Evolutionary conservation across 306 rosid species (phyloP).

Genomic region (Delonix regia): DNA sequence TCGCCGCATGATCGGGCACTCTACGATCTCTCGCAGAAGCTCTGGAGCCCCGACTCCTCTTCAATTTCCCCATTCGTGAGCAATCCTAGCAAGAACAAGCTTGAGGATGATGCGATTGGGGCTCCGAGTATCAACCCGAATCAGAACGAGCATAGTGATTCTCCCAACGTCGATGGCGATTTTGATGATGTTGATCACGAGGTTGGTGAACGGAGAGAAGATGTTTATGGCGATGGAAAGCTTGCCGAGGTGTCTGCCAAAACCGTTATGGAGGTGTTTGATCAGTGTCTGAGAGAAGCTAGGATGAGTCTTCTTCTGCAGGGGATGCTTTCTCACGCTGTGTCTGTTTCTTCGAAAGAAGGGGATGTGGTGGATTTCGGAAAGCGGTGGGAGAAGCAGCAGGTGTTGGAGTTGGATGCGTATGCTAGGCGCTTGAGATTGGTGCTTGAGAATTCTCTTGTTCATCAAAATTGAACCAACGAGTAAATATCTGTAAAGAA

Average conservation of each 20-base stretch:
- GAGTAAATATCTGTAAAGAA: slow-evolving; percentile 1
- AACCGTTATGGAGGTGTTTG: slow-evolving; percentile 40
- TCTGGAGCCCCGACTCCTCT: slow-evolving; percentile 41
- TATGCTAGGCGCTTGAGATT: slow-evolving; percentile 38
- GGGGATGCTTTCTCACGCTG: background rate
- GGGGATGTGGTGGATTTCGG: slow-evolving; percentile 12
- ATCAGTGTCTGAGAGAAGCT: slow-evolving; percentile 39
- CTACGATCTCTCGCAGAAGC: slow-evolving; percentile 38
- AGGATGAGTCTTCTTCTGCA: slow-evolving; percentile 3
- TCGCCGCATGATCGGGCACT: slow-evolving; percentile 40
- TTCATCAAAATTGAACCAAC: slow-evolving; percentile 7
- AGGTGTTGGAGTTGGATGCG: slow-evolving; percentile 37
- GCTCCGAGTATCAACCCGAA: background rate
- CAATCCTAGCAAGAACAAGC: background rate
- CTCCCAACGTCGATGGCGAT: background rate
- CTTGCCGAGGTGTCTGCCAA: slow-evolving; percentile 29
- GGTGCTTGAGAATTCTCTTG: slow-evolving; percentile 35
- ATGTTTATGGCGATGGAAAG: background rate
- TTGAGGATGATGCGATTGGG: background rate
- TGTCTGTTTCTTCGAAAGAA: background rate
- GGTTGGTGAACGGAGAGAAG: background rate
- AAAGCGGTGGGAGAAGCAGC: slow-evolving; percentile 41
- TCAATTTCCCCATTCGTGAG: slow-evolving; percentile 25
- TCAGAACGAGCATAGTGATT: background rate
- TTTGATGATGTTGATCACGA: background rate